phyloP scores from a whole-genome alignment of 345 rosid genomes.

The Hibiscus trionum region DNA sequence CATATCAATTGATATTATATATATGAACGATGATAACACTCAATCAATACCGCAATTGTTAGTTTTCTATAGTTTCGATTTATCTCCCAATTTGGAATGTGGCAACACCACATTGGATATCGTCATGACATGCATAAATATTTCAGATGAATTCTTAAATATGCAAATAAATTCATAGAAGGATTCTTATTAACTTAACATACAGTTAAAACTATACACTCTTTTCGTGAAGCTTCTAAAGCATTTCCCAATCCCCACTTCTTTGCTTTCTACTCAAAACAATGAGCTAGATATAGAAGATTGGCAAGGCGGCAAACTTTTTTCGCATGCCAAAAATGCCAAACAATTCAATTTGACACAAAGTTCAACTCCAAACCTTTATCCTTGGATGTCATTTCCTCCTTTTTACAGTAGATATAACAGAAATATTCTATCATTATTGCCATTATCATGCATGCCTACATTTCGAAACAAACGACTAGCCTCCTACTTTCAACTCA shows the following conservation, averaged over 20 bases:
- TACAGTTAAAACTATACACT: neutral
- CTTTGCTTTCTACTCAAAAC: neutral
- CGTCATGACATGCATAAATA: neutral
- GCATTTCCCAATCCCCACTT: neutral
- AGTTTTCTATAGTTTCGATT: neutral
- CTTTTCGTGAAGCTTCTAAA: conserved; percentile 4
- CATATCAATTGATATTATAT: neutral
- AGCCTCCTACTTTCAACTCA: neutral
- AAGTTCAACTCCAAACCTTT: neutral
- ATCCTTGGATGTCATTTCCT: neutral
- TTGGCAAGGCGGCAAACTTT: neutral
- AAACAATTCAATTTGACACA: neutral
- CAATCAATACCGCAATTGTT: neutral
- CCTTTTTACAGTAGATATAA: neutral
- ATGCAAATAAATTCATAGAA: neutral
- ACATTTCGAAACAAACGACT: neutral
- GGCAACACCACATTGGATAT: neutral
- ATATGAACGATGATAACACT: neutral
- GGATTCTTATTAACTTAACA: neutral
- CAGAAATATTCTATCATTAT: neutral
- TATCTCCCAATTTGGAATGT: neutral
- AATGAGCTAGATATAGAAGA: neutral
- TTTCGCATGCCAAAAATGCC: neutral
- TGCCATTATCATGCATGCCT: neutral
- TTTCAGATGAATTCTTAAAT: neutral